phyloP scores from a whole-genome alignment of 129 eudicot species.

The Rutidosis leptorrhynchoides region DNA sequence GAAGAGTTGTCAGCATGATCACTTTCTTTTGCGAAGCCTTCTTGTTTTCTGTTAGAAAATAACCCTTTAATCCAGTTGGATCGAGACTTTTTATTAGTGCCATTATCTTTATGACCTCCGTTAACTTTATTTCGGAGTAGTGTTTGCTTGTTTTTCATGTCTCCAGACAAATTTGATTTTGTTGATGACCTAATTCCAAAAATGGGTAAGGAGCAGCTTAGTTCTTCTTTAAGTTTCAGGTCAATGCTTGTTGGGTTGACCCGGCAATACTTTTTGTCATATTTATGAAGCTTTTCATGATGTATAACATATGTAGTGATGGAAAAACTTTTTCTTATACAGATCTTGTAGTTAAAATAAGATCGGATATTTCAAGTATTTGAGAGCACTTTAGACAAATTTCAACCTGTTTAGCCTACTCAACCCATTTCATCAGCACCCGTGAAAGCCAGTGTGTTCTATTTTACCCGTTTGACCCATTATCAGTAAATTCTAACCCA shows the following conservation, averaged over 20 bases:
- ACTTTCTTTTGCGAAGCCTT: slow-evolving; percentile 9
- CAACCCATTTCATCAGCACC: neutral
- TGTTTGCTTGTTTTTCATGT: slow-evolving; percentile 20
- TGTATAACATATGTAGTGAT: neutral
- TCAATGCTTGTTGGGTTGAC: neutral
- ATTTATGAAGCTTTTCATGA: neutral
- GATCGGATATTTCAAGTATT: neutral
- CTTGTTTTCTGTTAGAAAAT: slow-evolving; percentile 5
- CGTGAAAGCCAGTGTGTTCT: neutral
- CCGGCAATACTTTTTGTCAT: neutral
- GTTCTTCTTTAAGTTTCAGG: neutral
- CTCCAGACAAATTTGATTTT: neutral
- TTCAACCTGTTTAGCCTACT: slow-evolving; percentile 3
- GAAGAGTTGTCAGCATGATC: neutral
- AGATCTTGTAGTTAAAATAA: neutral
- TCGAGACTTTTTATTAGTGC: slow-evolving; percentile 6
- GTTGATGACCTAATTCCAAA: slow-evolving; percentile 24
- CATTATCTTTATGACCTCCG: neutral
- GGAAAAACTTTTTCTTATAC: neutral
- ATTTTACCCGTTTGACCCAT: neutral
- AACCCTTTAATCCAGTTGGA: slow-evolving; percentile 18
- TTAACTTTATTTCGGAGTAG: slow-evolving; percentile 15
- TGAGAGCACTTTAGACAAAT: neutral
- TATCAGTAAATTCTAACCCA: neutral
- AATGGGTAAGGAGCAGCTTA: neutral